These are phyloP conservation scores for Sanghuangporus baumii DNA, from an alignment of 1,284 basidiomycete species.

Conservation along the genomic window DNA sequence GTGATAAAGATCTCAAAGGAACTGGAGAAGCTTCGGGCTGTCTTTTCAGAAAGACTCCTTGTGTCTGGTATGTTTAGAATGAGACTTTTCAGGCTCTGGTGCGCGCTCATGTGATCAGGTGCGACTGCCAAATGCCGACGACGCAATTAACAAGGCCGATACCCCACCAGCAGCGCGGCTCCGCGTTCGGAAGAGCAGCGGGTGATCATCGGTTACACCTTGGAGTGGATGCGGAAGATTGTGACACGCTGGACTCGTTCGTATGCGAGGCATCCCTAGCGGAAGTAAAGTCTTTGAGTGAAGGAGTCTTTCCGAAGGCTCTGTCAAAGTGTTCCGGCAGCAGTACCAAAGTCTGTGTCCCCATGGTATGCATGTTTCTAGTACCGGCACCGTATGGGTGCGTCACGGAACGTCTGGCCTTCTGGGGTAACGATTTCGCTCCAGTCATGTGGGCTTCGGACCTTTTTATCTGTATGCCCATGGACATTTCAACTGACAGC, in stretches of 20 bases:
- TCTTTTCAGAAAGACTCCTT: neutral
- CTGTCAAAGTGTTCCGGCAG: neutral
- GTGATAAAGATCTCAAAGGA: neutral
- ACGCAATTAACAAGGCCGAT: neutral
- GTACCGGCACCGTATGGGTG: neutral
- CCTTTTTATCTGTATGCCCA: neutral
- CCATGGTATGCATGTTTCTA: neutral
- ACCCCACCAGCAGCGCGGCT: neutral
- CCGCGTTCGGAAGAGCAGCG: slow-evolving; percentile 15
- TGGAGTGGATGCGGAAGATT: slow-evolving; percentile 19
- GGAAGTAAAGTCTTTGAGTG: slow-evolving; percentile 1
- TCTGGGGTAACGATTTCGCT: neutral
- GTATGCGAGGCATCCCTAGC: neutral
- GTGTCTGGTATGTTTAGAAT: neutral
- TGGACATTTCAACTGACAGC: neutral
- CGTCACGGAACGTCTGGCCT: neutral
- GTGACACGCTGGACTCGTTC: neutral
- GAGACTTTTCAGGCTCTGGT: neutral
- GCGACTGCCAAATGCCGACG: neutral
- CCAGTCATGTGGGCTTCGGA: slow-evolving; percentile 7
- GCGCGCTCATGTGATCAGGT: slow-evolving; percentile 8
- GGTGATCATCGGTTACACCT: slow-evolving; percentile 20
- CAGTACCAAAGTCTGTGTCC: neutral
- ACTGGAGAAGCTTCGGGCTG: neutral
- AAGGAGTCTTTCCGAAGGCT: neutral